Evolutionary conservation across 2,329 filamentous ascomycete species (phyloP).

Genomic region (Calonectria pseudoreteaudii): DNA sequence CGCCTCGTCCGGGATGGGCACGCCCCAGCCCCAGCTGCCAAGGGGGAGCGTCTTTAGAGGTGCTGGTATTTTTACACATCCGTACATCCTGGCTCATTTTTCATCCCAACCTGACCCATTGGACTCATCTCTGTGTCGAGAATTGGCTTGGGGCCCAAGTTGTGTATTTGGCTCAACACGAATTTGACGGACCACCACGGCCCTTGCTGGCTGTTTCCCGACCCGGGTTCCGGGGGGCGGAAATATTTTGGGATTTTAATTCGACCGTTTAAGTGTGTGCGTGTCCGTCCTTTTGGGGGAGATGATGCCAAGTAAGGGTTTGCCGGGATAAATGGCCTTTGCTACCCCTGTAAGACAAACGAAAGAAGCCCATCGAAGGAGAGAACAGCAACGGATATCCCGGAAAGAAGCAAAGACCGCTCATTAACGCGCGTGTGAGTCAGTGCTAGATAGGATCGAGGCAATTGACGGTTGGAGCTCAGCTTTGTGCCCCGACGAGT

Average conservation of each 20-base stretch:
- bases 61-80: constrained; percentile 3
- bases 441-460: not conserved
- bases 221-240: not conserved
- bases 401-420: not conserved
- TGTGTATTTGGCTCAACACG: not conserved
- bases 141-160: not conserved
- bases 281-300: not conserved
- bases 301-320: not conserved
- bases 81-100: constrained; percentile 3
- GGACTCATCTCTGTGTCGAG: not conserved
- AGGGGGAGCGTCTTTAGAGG: not conserved
- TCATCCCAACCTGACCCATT: not conserved
- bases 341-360: not conserved
- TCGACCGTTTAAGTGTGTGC: constrained; percentile 2
- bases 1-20: constrained; percentile 4
- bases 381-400: not conserved
- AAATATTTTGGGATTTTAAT: constrained; percentile 4
- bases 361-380: not conserved
- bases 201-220: not conserved
- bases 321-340: not conserved
- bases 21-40: constrained; percentile 6
- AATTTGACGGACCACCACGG: not conserved
- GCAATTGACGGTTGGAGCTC: constrained; percentile 9
- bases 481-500: constrained; percentile 13
- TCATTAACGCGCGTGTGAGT: not conserved